A percentile compares a stretch with the other conserved stretches of the same genome.
These are phyloP conservation scores for Diaporthe citriasiana DNA, from an alignment of 2,329 filamentous ascomycete genomes.

Conservation along the genomic window DNA sequence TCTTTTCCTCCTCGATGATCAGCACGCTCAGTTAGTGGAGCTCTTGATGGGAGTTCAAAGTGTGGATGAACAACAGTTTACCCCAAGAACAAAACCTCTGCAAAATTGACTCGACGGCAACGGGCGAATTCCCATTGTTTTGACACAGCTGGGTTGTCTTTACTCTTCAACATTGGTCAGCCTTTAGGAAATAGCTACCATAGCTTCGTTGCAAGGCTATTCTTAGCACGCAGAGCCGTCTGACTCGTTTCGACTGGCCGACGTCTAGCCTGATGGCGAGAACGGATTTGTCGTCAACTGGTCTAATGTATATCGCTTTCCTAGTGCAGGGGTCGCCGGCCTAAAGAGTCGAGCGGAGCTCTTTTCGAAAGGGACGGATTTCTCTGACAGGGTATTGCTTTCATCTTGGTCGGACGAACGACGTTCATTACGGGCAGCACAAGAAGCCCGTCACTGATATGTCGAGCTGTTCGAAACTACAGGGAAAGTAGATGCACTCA, in stretches of 20 bases:
- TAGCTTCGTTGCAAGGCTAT: no score
- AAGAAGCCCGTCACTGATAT: neutral
- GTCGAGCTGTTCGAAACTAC: no score
- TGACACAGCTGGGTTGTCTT: neutral
- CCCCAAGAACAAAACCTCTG: neutral
- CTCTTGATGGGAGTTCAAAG: no score
- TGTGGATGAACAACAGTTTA: neutral
- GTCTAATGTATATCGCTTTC: neutral
- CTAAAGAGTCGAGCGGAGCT: neutral
- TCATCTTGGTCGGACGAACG: neutral
- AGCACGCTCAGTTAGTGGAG: neutral
- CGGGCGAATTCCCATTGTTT: no score
- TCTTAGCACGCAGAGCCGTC: neutral
- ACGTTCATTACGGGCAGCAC: neutral
- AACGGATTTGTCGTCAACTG: neutral
- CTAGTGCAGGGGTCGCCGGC: neutral
- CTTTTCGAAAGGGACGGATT: no score
- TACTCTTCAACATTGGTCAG: neutral
- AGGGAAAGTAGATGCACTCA: no score
- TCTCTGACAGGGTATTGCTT: neutral
- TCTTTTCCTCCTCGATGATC: neutral
- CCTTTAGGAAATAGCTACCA: neutral
- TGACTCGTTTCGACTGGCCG: constrained; percentile 11
- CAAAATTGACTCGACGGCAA: neutral
- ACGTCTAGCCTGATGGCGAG: neutral